Evolutionary conservation across 1,139 yeast species (phyloP), one percentile per base, ranked within the genome.

Genomic region (Hanseniaspora gamundiae): DNA sequence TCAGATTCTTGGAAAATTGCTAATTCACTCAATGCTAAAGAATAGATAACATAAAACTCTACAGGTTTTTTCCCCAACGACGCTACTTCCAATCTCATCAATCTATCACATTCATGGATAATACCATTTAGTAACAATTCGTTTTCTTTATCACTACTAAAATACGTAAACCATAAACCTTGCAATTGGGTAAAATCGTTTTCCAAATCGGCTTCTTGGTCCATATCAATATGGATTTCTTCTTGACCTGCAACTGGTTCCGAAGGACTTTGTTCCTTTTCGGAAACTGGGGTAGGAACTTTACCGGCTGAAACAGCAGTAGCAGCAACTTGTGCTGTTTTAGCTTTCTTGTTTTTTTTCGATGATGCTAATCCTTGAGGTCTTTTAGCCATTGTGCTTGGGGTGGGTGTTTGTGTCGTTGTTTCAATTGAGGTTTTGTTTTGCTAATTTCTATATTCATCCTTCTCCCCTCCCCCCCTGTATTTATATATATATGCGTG

Each of bases 101-200:
- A 60, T 40, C 94, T 66, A 56, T 88, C 96, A 63, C 95, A 83
- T 60, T 91, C 97, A 56, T 91, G 95, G 19, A 91, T 75, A 4
- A 91, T 73, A 26, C 96, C 97, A 55, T 87, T 83, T 43, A 87
- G 65, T 35, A 86, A 74, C 49, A 72, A 65, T 58, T 73, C 74
- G 26, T 76, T 79, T 51, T 73, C 73, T 16, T 74, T 77, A 2
- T 58, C 51, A 7, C 39, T 41, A 39, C 68, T 55, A 41, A 59
- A 55, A 59, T 74, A 81, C 2, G 82, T 76, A 27, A 64, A 64
- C 82, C 85, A 87, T 39, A 86, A 67, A 4, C 83, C 93, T 49
- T 64, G 65, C 45, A 87, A 62, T 59, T 87, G 95, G 1, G 77
- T 78, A 14, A 85, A 56, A 52, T 84, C 93, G 58, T 87, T 91